Conservation (phyloP, 331 rosid genomes). For the Cydonia oblonga region DNA sequence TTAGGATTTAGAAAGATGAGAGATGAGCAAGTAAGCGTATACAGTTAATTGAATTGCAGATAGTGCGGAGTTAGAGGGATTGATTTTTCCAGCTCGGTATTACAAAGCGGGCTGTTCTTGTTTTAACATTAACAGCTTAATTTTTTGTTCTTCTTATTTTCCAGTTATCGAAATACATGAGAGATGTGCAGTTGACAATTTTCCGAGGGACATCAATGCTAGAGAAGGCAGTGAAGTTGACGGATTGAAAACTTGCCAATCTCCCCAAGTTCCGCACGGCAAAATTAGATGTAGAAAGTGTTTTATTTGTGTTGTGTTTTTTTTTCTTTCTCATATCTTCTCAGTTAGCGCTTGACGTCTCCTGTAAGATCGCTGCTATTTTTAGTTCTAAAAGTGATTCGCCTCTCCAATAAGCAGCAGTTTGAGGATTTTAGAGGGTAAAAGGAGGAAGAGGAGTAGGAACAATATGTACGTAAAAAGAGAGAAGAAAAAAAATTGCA, state of each 20-base stretch:
- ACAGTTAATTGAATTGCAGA: background rate
- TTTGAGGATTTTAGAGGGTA: constrained; percentile 9
- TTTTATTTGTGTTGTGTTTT: background rate
- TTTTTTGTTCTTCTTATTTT: constrained; percentile 5
- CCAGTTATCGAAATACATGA: constrained; percentile 60
- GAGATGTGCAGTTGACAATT: constrained; percentile 88
- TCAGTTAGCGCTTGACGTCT: background rate
- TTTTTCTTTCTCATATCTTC: constrained; percentile 1
- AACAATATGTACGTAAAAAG: constrained; percentile 3
- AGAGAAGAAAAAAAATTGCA: constrained; percentile 25
- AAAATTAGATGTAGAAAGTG: background rate
- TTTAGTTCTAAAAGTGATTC: background rate
- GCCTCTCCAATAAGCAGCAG: background rate
- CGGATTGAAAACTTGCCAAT: constrained; percentile 21
- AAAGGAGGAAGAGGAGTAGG: background rate
- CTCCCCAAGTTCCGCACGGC: background rate
- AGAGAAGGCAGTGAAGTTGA: constrained; percentile 61
- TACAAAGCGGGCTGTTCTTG: background rate
- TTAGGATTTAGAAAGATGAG: constrained; percentile 80
- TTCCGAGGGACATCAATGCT: constrained; percentile 89
- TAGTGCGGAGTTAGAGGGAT: background rate
- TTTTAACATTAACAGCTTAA: constrained; percentile 4
- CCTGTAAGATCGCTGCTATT: constrained; percentile 20
- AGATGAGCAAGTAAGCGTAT: constrained; percentile 66
- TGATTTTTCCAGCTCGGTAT: background rate